phyloP scores from a whole-genome alignment of 768 basidiomycete genomes.

The Tephrocybe sp. region DNA sequence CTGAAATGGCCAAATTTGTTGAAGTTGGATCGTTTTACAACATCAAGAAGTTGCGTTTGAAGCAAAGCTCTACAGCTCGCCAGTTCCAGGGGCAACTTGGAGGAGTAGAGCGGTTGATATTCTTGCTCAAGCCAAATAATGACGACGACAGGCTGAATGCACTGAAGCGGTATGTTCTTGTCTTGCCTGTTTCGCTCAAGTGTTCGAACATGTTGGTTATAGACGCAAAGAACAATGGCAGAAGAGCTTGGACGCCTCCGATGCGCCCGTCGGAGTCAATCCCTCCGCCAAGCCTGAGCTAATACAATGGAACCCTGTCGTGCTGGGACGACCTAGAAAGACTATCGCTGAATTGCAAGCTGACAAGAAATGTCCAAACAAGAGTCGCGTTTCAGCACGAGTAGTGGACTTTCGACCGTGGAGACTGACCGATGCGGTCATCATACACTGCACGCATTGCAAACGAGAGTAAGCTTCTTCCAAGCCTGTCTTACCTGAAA shows the following conservation, averaged over 20 bases:
- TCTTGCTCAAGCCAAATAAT: constrained; percentile 37
- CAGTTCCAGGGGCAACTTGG: constrained; percentile 46
- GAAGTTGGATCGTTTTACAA: constrained; percentile 40
- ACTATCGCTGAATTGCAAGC: constrained; percentile 39
- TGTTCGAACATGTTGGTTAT: too few relatives aligned
- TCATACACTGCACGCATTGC: constrained; percentile 54
- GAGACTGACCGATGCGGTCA: constrained; percentile 45
- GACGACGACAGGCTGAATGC: constrained; percentile 38
- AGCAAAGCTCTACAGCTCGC: constrained; percentile 26
- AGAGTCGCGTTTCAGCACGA: constrained; percentile 47
- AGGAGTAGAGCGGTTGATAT: constrained; percentile 44
- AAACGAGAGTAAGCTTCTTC: constrained; percentile 48
- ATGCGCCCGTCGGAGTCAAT: background rate
- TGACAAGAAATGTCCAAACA: constrained; percentile 31
- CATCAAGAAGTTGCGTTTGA: constrained; percentile 55
- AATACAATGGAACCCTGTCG: too few relatives aligned
- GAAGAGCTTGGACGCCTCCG: constrained; percentile 4
- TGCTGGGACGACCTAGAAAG: constrained; percentile 10
- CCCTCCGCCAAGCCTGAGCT: too few relatives aligned
- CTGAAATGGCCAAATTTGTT: constrained; percentile 35
- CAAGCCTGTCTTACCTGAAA: too few relatives aligned
- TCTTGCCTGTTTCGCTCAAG: too few relatives aligned
- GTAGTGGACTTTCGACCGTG: constrained; percentile 58
- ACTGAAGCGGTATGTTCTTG: constrained; percentile 40
- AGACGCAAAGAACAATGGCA: constrained; percentile 33